These are phyloP conservation scores for Triangularia verruculosa DNA, from an alignment of 2,329 filamentous ascomycete species.

Conservation along the genomic window DNA sequence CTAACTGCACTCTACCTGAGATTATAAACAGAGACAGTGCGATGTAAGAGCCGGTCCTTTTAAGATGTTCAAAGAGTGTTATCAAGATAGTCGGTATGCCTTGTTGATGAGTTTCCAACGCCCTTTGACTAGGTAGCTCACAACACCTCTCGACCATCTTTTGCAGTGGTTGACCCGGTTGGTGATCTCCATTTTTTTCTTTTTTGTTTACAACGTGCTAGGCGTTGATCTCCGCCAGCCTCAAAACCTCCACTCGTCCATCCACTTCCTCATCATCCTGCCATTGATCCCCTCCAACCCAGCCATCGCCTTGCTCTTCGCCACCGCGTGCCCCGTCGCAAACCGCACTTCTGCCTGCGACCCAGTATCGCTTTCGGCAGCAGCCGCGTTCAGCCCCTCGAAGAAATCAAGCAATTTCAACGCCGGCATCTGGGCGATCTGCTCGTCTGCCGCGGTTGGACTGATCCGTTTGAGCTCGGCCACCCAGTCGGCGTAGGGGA, in stretches of 20 bases:
- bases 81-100: too few species aligned
- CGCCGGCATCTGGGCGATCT: not conserved
- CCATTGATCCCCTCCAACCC: not conserved
- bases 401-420: constrained; percentile 3
- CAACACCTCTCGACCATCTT: too few species aligned
- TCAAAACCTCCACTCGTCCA: not conserved
- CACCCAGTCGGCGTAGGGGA: not conserved
- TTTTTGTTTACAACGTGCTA: too few species aligned
- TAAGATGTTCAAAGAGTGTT: too few species aligned
- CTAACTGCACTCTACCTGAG: too few species aligned
- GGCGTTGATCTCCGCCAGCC: too few species aligned
- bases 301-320: not conserved
- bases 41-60: too few species aligned
- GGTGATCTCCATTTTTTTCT: too few species aligned
- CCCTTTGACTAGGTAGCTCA: too few species aligned
- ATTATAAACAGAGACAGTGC: too few species aligned
- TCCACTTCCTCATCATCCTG: constrained; percentile 1
- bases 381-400: not conserved
- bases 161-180: too few species aligned
- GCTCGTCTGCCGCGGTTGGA: not conserved
- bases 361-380: not conserved
- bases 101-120: too few species aligned
- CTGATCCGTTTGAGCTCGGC: not conserved
- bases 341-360: not conserved
- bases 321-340: not conserved